Evolutionary conservation across 2,329 filamentous ascomycete genomes (phyloP).

Genomic region (Penicillium brevicompactum): DNA sequence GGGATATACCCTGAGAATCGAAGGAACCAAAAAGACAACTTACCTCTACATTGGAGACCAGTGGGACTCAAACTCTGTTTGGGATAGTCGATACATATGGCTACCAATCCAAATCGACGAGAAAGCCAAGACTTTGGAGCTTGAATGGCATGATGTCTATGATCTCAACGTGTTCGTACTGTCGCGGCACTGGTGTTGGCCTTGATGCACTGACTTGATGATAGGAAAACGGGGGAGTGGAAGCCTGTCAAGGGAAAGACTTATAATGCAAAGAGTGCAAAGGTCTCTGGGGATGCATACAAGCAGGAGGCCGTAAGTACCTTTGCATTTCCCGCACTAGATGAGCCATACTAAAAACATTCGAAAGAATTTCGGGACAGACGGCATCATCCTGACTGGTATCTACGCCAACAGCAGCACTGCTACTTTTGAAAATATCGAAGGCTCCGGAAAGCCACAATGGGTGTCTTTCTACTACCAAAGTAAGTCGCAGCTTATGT

Average conservation of each 20-base stretch:
- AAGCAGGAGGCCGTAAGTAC: conserved; percentile 53
- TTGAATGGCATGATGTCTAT: conserved; percentile 60
- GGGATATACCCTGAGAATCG: conserved; percentile 52
- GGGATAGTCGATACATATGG: conserved; percentile 62
- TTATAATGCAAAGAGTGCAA: conserved; percentile 52
- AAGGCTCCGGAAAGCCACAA: conserved; percentile 55
- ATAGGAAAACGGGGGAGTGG: conserved; percentile 51
- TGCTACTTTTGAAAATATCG: conserved; percentile 53
- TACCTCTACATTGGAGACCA: conserved; percentile 56
- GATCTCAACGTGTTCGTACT: conserved; percentile 51
- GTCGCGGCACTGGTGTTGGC: neutral
- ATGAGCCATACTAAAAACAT: neutral
- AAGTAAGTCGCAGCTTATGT: conserved; percentile 26
- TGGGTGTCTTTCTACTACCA: conserved; percentile 63
- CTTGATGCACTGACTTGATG: neutral
- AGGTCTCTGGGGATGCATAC: conserved; percentile 51
- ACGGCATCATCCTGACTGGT: conserved; percentile 52
- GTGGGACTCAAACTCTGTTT: conserved; percentile 59
- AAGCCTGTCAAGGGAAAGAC: conserved; percentile 50
- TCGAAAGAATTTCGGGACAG: conserved; percentile 48
- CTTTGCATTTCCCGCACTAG: neutral
- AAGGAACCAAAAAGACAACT: conserved; percentile 52
- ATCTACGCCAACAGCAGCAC: conserved; percentile 60
- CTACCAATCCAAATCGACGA: conserved; percentile 58
- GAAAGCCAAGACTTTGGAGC: conserved; percentile 50